Percentiles rank a stretch among this genome's conserved stretches.
These are phyloP conservation scores for Colletotrichum spaethianum DNA, from an alignment of 2,329 filamentous ascomycete genomes.

Conservation along the genomic window DNA sequence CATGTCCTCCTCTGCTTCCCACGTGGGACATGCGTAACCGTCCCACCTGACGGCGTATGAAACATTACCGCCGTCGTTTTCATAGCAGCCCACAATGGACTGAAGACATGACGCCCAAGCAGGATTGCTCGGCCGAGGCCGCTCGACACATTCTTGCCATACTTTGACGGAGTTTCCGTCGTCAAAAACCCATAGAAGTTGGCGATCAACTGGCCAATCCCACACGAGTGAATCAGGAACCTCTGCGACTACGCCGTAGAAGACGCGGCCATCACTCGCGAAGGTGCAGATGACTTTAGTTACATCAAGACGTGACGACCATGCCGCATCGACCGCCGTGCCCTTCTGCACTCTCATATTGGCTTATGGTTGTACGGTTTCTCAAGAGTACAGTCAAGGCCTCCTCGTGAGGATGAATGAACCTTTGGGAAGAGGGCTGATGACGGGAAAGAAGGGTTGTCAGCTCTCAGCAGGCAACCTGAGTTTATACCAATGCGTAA, in stretches of 20 bases:
- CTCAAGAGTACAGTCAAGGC: no score
- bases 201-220: not conserved
- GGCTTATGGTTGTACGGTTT: not conserved
- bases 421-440: no score
- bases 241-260: conserved; percentile 3
- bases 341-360: not conserved
- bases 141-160: conserved; percentile 11
- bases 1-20: conserved; percentile 17
- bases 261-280: not conserved
- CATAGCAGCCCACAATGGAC: not conserved
- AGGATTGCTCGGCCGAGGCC: not conserved
- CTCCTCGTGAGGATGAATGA: no score
- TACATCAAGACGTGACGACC: not conserved
- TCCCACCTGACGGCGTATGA: conserved; percentile 9
- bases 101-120: conserved; percentile 1
- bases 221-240: not conserved
- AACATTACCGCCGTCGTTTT: not conserved
- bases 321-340: not conserved
- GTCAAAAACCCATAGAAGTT: not conserved
- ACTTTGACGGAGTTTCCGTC: not conserved
- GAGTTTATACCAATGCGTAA: no score
- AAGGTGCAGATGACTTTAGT: not conserved
- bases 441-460: no score
- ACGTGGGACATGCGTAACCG: conserved; percentile 4
- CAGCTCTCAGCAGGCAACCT: no score